Percentiles rank a stretch among this genome's conserved stretches.
phyloP scores from a whole-genome alignment of 164 flowering plant genomes.

The Saururus chinensis region DNA sequence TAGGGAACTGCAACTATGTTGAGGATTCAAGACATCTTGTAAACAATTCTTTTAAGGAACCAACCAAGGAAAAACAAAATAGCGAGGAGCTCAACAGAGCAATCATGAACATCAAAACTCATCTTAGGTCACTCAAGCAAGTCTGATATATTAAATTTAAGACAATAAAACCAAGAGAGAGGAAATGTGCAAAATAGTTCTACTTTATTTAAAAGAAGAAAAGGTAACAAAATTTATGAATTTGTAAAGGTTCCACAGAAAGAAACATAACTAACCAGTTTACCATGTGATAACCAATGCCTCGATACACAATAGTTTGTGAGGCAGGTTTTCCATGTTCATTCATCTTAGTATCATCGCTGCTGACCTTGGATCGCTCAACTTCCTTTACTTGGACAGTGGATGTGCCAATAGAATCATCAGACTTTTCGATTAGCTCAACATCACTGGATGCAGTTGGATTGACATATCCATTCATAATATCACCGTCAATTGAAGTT shows the following conservation, averaged over 20 bases:
- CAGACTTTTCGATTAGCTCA: constrained; percentile 18
- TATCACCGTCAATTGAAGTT: constrained; percentile 19
- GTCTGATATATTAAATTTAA: too few species aligned
- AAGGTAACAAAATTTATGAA: neutral
- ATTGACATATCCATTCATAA: constrained; percentile 17
- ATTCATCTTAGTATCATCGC: constrained; percentile 25
- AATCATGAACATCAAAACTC: too few species aligned
- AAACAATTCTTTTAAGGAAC: too few species aligned
- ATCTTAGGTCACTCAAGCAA: too few species aligned
- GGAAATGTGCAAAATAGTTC: neutral
- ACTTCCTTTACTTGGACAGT: constrained; percentile 8
- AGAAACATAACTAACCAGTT: constrained; percentile 71
- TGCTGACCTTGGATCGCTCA: constrained; percentile 21
- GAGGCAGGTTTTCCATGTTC: constrained; percentile 54
- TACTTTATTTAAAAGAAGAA: neutral
- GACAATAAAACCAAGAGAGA: too few species aligned
- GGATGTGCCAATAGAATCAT: constrained; percentile 18
- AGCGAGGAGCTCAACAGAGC: too few species aligned
- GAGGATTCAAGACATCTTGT: too few species aligned
- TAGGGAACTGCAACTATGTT: too few species aligned
- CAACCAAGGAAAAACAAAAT: too few species aligned
- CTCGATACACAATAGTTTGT: constrained; percentile 48
- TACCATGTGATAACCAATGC: constrained; percentile 90
- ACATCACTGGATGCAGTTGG: constrained; percentile 5
- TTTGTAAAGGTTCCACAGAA: neutral